Conservation (phyloP, 1,284 basidiomycete species). For the Termitomyces sp. region DNA sequence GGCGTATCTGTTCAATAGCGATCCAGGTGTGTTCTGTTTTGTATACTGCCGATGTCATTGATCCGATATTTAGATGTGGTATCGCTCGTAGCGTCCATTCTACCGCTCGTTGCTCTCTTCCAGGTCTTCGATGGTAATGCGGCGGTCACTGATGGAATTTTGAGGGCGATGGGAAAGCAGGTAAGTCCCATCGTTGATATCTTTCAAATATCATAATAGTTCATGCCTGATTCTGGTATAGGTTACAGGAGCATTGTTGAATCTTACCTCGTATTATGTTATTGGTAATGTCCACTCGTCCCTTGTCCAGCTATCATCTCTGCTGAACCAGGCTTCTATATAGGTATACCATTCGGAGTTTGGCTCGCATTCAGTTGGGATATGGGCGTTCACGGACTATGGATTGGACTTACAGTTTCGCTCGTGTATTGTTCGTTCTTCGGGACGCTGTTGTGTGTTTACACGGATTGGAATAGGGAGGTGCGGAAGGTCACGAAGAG, state of each 20-base stretch:
- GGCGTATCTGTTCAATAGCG: constrained; percentile 84
- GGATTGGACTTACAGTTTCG: constrained; percentile 63
- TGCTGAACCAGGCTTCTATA: background rate
- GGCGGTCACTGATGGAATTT: constrained; percentile 7
- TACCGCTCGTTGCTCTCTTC: constrained; percentile 69
- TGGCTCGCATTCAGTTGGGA: constrained; percentile 48
- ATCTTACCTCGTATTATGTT: constrained; percentile 7
- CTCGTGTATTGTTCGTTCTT: constrained; percentile 47
- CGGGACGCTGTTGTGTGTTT: constrained; percentile 44
- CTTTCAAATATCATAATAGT: background rate
- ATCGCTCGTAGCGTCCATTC: constrained; percentile 59
- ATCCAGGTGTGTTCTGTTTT: constrained; percentile 44
- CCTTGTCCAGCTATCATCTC: background rate
- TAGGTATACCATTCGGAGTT: constrained; percentile 49
- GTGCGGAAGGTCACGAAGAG: constrained; percentile 51
- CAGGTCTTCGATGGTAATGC: constrained; percentile 10
- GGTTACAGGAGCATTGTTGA: constrained; percentile 6
- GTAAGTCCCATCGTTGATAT: background rate
- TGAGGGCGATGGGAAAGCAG: constrained; percentile 11
- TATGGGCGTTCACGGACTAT: constrained; percentile 47
- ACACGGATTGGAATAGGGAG: constrained; percentile 58
- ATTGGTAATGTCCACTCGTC: background rate
- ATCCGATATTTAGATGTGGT: constrained; percentile 44
- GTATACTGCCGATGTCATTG: background rate
- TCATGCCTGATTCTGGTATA: background rate